Percentiles rank a stretch among this genome's conserved stretches.
These are phyloP conservation scores for Claviceps paspali DNA, from an alignment of 2,329 filamentous ascomycete genomes.

Conservation along the genomic window DNA sequence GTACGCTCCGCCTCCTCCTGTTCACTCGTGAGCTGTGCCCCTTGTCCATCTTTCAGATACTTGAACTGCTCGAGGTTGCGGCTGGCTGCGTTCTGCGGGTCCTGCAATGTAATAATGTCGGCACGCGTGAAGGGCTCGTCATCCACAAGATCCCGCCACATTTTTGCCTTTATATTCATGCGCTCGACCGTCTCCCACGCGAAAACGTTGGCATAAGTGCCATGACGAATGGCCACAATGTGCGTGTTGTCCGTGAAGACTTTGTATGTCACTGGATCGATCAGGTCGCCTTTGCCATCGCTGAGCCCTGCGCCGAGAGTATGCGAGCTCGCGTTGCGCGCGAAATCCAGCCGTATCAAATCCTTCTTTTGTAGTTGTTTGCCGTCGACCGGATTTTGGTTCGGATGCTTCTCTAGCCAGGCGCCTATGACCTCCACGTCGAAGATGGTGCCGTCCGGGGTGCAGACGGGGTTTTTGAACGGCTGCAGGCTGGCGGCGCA, in stretches of 20 bases:
- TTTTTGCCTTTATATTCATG: slow-evolving; percentile 92
- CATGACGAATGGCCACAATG: slow-evolving; percentile 71
- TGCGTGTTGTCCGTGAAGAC: slow-evolving; percentile 97
- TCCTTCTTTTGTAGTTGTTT: slow-evolving; percentile 64
- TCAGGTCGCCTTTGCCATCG: slow-evolving; percentile 58
- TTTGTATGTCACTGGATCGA: slow-evolving; percentile 95
- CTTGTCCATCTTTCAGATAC: slow-evolving; percentile 68
- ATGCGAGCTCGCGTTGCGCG: slow-evolving; percentile 66
- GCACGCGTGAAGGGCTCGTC: slow-evolving; percentile 75
- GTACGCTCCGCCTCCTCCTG: slow-evolving; percentile 52
- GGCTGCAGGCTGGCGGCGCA: slow-evolving; percentile 93
- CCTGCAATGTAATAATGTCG: slow-evolving; percentile 92
- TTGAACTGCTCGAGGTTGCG: slow-evolving; percentile 80
- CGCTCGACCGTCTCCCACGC: slow-evolving; percentile 89
- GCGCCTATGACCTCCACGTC: slow-evolving; percentile 87
- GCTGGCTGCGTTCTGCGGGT: slow-evolving; percentile 76
- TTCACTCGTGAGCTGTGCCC: slow-evolving; percentile 50
- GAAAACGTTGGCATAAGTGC: slow-evolving; percentile 84
- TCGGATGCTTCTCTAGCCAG: slow-evolving; percentile 78
- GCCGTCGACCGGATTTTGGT: slow-evolving; percentile 82
- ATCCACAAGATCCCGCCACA: slow-evolving; percentile 82
- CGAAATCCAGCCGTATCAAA: slow-evolving; percentile 79
- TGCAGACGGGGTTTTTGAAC: slow-evolving; percentile 90
- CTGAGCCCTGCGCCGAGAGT: slow-evolving; percentile 29
- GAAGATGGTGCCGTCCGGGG: slow-evolving; percentile 72